A percentile compares a stretch with the other conserved stretches of the same genome.
These are phyloP conservation scores for Bassia scoparia DNA, from an alignment of 148 eudicot genomes.

Conservation along the genomic window DNA sequence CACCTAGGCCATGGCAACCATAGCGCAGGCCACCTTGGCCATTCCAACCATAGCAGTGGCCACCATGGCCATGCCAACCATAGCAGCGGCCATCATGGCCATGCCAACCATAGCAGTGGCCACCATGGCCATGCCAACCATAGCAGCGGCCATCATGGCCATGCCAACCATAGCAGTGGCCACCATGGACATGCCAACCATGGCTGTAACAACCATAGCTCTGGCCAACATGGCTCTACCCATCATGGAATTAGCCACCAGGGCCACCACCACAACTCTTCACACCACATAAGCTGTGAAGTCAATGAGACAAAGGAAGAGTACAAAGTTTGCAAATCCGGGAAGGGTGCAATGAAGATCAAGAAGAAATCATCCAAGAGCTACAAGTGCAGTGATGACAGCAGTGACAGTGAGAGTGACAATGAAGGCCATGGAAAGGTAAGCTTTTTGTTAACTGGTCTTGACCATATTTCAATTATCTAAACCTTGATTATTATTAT, in stretches of 20 bases:
- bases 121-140: too few relatives aligned
- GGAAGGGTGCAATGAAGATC: constrained; percentile 14
- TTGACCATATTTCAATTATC: background rate
- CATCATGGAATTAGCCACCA: background rate
- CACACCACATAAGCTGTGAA: constrained; percentile 11
- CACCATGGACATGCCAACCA: too few relatives aligned
- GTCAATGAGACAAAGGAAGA: constrained; percentile 20
- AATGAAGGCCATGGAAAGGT: constrained; percentile 23
- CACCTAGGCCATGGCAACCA: too few relatives aligned
- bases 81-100: too few relatives aligned
- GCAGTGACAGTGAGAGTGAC: constrained; percentile 26
- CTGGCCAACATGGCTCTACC: background rate
- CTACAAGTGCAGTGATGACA: constrained; percentile 22
- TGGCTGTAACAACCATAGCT: background rate
- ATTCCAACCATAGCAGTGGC: too few relatives aligned
- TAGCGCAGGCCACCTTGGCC: too few relatives aligned
- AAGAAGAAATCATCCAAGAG: constrained; percentile 30
- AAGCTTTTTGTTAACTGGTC: background rate
- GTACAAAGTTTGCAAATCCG: constrained; percentile 13
- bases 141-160: too few relatives aligned
- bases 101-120: too few relatives aligned
- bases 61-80: too few relatives aligned
- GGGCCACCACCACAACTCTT: constrained; percentile 11
- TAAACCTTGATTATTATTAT: background rate
- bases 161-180: too few relatives aligned